Evolutionary conservation across 2,329 filamentous ascomycete species (phyloP), one percentile per base, ranked within the genome.

Genomic region (Aphanocladium album): DNA sequence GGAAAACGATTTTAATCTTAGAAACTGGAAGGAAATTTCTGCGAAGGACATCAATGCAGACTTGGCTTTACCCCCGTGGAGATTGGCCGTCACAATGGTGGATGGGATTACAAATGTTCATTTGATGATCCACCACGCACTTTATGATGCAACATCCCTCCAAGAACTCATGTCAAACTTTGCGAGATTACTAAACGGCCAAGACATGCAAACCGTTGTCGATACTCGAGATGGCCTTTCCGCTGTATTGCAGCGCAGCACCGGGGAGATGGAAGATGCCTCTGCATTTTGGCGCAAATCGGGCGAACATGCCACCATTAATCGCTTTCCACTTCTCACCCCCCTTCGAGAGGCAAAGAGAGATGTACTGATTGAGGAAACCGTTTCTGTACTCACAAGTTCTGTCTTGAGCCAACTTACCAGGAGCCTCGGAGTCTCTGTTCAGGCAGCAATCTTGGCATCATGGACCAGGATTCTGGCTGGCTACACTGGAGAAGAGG

Each of bases 121-220:
- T 51, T 64, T 86, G 4, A 70, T 77, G 1, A 79, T 91, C 2
- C 89, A 96, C 64, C 93, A 97, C 74, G 89, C 90, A 0, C 77
- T 97, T 0, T 97, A 96, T 65, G 93, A 97, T 75, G 93, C 91
- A 0, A 80, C 85, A 45, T 92, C 91, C 9, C 75, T 97, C 12
- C 77, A 83, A 3, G 68, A 79, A 0, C 80, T 97, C 1, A 73
- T 96, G 2, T 68, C 77, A 0, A 83, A 89, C 65, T 76, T 96
- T 17, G 80, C 5, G 57, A 64, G 2, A 67, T 67, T 8, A 50
- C 60, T 9, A 21, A 62, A 5, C 55, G 65, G 1, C 17, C 37
- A 4, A n/a, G 56, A 14, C 47, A 57, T 25, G 9, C 23, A 3
- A 21, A 47, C 21, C 2, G 64, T 70, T 30, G 17, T 62, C 1